A percentile compares a stretch with the other conserved stretches of the same genome.
These are phyloP conservation scores for Clonostachys rosea DNA, from an alignment of 2,329 filamentous ascomycete species.

Conservation along the genomic window DNA sequence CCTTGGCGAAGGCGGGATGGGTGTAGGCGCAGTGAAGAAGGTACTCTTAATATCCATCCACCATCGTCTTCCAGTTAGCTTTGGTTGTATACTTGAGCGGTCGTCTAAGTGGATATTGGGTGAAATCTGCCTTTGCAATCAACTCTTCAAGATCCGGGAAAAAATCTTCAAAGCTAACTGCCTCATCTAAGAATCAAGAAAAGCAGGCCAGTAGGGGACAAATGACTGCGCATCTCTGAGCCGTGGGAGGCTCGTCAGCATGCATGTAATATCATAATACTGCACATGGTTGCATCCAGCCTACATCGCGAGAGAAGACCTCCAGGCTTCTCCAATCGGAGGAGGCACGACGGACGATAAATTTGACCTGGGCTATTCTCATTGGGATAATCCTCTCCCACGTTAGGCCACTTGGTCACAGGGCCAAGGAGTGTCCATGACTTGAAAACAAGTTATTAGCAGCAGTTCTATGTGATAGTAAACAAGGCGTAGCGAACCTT, in stretches of 20 bases:
- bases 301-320: background rate
- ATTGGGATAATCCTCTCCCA: background rate
- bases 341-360: background rate
- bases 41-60: slow-evolving; percentile 55
- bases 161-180: slow-evolving; percentile 45
- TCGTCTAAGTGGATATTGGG: slow-evolving; percentile 41
- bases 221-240: slow-evolving; percentile 7
- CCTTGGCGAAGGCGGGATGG: slow-evolving; percentile 48
- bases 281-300: too few relatives aligned
- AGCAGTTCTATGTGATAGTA: background rate
- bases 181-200: slow-evolving; percentile 42
- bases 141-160: slow-evolving; percentile 45
- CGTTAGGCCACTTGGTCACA: background rate
- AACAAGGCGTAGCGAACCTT: background rate
- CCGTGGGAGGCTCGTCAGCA: slow-evolving; percentile 2
- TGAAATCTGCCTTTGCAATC: slow-evolving; percentile 46
- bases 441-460: background rate
- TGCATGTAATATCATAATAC: too few relatives aligned
- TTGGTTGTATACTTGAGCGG: slow-evolving; percentile 49
- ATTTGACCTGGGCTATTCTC: background rate
- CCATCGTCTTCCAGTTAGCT: slow-evolving; percentile 59
- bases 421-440: background rate
- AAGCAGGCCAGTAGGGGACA: slow-evolving; percentile 46
- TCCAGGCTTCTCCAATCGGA: background rate
- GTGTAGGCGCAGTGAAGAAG: slow-evolving; percentile 55